Evolutionary conservation across 352 stramenopile species (phyloP).

Genomic region (Globisporangium camurandrum): DNA sequence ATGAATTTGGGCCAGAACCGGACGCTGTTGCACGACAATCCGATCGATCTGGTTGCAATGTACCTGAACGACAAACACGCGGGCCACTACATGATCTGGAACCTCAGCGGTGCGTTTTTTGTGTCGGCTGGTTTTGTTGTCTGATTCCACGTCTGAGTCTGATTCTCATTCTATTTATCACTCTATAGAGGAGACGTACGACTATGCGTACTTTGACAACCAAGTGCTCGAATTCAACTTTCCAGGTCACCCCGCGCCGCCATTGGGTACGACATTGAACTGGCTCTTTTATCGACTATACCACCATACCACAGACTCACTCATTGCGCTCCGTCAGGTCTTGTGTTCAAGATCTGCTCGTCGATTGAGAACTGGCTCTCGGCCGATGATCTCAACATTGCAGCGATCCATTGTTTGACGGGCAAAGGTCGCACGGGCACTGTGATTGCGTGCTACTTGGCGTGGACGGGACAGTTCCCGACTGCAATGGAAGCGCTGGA

Average conservation of each 20-base stretch:
- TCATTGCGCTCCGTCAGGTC: conserved; percentile 19
- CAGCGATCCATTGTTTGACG: conserved; percentile 95
- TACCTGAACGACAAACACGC: conserved; percentile 92
- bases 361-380: conserved; percentile 97
- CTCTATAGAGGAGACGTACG: conserved; percentile 92
- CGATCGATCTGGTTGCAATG: conserved; percentile 88
- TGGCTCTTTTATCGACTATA: not conserved
- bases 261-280: conserved; percentile 60
- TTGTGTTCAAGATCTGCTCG: conserved; percentile 96
- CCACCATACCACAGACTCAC: no score
- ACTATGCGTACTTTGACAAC: conserved; percentile 93
- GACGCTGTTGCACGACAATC: conserved; percentile 78
- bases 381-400: conserved; percentile 93
- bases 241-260: conserved; percentile 93
- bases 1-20: conserved; percentile 75
- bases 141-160: not conserved
- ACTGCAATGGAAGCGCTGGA: conserved; percentile 91
- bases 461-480: conserved; percentile 90
- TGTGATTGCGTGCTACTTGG: conserved; percentile 94
- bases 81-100: conserved; percentile 98
- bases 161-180: not conserved
- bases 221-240: conserved; percentile 97
- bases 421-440: conserved; percentile 93
- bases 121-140: not conserved
- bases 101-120: conserved; percentile 86